A percentile compares a stretch with the other conserved stretches of the same genome.
phyloP scores from a whole-genome alignment of 306 rosid genomes.

The Ceratonia siliqua region DNA sequence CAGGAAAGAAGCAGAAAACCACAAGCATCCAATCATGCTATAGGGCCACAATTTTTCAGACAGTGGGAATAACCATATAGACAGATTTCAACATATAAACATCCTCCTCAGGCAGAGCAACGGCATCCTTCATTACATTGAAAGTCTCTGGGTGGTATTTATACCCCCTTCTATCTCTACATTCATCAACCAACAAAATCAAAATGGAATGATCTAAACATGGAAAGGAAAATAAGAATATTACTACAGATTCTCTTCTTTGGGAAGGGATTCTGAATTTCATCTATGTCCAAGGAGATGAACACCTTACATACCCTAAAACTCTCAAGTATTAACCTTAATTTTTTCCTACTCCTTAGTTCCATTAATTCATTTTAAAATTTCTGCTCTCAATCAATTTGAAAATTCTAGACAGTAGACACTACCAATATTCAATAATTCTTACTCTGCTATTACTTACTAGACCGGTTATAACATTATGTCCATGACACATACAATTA shows the following conservation, averaged over 20 bases:
- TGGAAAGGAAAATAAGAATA: neutral
- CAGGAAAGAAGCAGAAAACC: neutral
- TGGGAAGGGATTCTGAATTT: slow-evolving; percentile 15
- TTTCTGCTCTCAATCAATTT: slow-evolving; percentile 14
- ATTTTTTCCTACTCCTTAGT: slow-evolving; percentile 11
- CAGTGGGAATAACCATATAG: slow-evolving; percentile 10
- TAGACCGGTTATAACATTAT: neutral
- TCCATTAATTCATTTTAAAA: neutral
- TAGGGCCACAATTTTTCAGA: slow-evolving; percentile 3
- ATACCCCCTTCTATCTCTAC: slow-evolving; percentile 21
- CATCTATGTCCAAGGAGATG: slow-evolving; percentile 12
- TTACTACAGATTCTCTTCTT: slow-evolving; percentile 11
- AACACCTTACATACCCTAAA: slow-evolving; percentile 15
- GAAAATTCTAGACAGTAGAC: slow-evolving; percentile 19
- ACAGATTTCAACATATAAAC: neutral
- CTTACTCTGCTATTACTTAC: neutral
- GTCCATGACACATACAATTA: slow-evolving; percentile 24
- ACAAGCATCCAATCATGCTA: slow-evolving; percentile 1
- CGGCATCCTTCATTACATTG: neutral
- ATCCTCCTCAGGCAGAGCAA: slow-evolving; percentile 17
- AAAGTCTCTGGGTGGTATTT: neutral
- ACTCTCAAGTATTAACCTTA: slow-evolving; percentile 9
- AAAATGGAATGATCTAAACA: slow-evolving; percentile 14
- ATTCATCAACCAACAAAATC: slow-evolving; percentile 7
- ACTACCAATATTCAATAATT: slow-evolving; percentile 11